phyloP scores from a whole-genome alignment of 1,284 basidiomycete species.

The Irpex sp. region DNA sequence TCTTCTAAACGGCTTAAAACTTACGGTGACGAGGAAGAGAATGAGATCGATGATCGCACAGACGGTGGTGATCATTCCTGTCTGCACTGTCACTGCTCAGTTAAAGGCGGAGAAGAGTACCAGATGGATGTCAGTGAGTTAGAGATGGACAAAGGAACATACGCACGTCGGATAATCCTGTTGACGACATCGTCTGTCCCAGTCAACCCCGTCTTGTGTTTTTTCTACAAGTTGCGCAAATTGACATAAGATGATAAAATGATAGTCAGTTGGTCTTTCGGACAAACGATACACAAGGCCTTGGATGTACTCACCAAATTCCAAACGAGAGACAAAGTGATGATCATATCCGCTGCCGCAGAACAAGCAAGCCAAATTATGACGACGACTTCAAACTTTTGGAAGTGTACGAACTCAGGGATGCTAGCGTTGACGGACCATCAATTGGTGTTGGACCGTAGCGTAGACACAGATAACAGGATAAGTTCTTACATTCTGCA shows the following conservation, averaged over 20 bases:
- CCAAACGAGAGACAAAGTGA: slow-evolving; percentile 2
- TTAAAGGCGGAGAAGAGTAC: neutral
- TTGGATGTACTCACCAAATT: slow-evolving; percentile 3
- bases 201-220: slow-evolving; percentile 5
- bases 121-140: neutral
- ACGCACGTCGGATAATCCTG: slow-evolving; percentile 3
- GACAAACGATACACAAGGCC: neutral
- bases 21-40: slow-evolving; percentile 3
- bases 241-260: neutral
- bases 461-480: neutral
- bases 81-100: slow-evolving; percentile 1
- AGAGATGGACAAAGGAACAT: neutral
- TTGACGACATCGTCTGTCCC: slow-evolving; percentile 4
- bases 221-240: neutral
- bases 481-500: neutral
- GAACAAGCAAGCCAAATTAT: slow-evolving; percentile 8
- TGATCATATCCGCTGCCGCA: slow-evolving; percentile 3
- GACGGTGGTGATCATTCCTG: slow-evolving; percentile 2
- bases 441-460: neutral
- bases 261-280: neutral
- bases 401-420: neutral
- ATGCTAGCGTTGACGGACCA: neutral
- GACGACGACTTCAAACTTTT: slow-evolving; percentile 2
- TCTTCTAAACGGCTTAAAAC: neutral
- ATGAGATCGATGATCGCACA: slow-evolving; percentile 4